A percentile compares a stretch with the other conserved stretches of the same genome.
These are phyloP conservation scores for Halteria grandinella DNA, from an alignment of 73 alveolate genomes.

Conservation along the genomic window DNA sequence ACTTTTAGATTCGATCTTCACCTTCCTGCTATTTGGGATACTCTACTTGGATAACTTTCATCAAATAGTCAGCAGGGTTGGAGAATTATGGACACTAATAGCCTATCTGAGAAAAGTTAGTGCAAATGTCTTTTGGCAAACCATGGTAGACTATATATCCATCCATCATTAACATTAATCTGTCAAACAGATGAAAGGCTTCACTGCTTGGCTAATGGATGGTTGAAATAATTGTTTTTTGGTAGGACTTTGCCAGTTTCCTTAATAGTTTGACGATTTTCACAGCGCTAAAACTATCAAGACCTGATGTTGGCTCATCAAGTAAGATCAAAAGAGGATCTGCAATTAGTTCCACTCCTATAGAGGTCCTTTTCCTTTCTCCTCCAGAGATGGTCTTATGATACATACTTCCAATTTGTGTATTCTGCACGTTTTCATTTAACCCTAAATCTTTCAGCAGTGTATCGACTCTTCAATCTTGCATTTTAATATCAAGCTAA, in stretches of 20 bases:
- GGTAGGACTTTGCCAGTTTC: slow-evolving; percentile 19
- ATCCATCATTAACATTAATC: slow-evolving; percentile 30
- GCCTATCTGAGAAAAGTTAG: slow-evolving; percentile 71
- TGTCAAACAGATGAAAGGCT: slow-evolving; percentile 44
- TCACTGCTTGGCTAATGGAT: slow-evolving; percentile 71
- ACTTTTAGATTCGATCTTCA: too few species aligned
- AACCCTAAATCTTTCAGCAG: slow-evolving; percentile 28
- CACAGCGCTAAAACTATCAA: slow-evolving; percentile 55
- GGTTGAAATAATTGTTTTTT: slow-evolving; percentile 66
- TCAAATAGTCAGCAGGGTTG: slow-evolving; percentile 87
- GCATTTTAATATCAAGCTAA: not conserved
- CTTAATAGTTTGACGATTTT: slow-evolving; percentile 37
- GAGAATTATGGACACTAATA: slow-evolving; percentile 68
- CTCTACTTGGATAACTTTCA: slow-evolving; percentile 15
- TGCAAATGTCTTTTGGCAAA: slow-evolving; percentile 13
- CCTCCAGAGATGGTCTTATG: slow-evolving; percentile 65
- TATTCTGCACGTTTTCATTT: slow-evolving; percentile 1
- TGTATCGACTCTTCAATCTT: slow-evolving; percentile 14
- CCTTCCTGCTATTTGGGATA: not conserved
- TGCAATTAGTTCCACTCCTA: slow-evolving; percentile 51
- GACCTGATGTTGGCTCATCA: slow-evolving; percentile 69
- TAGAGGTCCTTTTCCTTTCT: slow-evolving; percentile 55
- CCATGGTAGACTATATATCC: slow-evolving; percentile 55
- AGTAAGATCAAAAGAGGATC: slow-evolving; percentile 48
- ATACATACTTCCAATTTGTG: slow-evolving; percentile 10